A percentile compares a stretch with the other conserved stretches of the same genome.
Conservation (phyloP, 1,284 basidiomycete species). For the Chondrostereum purpureum region DNA sequence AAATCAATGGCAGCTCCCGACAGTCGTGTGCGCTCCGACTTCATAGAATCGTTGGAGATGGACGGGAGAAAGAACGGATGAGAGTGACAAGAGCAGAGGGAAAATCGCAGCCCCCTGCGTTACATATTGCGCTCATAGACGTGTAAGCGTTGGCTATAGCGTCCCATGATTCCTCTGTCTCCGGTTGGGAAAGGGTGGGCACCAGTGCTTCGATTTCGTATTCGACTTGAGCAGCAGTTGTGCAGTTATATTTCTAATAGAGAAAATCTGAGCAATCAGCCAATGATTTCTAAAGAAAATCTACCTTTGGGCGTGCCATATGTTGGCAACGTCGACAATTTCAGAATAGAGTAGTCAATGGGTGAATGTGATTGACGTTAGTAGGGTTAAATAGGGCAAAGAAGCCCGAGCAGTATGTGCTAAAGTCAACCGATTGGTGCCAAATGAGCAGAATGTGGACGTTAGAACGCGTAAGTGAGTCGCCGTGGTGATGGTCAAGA, state of each 20-base stretch:
- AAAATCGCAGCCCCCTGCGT: constrained; percentile 50
- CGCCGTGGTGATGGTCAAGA: background rate
- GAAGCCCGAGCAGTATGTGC: no score
- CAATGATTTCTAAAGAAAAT: background rate
- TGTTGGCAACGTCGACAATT: no score
- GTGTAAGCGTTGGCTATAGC: constrained; percentile 53
- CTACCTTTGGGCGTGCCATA: background rate
- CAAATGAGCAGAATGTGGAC: background rate
- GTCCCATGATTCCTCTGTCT: constrained; percentile 84
- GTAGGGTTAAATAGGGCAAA: no score
- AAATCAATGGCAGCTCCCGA: constrained; percentile 70
- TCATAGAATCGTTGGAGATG: constrained; percentile 56
- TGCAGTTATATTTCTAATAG: constrained; percentile 18
- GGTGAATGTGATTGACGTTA: no score
- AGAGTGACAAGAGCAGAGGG: constrained; percentile 47
- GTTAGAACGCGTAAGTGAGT: background rate
- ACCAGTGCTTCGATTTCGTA: constrained; percentile 37
- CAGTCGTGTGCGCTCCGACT: constrained; percentile 72
- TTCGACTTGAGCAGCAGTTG: constrained; percentile 26
- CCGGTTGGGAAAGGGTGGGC: constrained; percentile 45
- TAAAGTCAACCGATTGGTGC: no score
- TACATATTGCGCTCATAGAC: constrained; percentile 49
- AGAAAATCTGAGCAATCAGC: background rate
- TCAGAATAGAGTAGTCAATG: no score
- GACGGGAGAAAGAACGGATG: constrained; percentile 49